phyloP scores from a whole-genome alignment of 768 basidiomycete species.

The Asterophora lycoperdoides region DNA sequence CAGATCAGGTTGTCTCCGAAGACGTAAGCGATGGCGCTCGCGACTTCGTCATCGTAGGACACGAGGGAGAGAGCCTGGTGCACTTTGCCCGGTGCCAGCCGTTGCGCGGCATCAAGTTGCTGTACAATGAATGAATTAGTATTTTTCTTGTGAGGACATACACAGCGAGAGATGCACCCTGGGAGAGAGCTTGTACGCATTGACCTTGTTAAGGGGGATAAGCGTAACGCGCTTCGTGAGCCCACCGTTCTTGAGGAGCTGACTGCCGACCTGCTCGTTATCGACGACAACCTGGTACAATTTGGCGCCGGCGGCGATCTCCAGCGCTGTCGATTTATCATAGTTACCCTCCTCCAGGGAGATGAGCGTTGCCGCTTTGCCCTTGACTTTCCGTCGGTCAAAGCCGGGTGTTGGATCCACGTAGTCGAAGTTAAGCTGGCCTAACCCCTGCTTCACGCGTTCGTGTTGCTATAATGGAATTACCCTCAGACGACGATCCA shows the following conservation, averaged over 20 bases:
- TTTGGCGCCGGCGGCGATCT: constrained; percentile 86
- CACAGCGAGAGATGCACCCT: constrained; percentile 34
- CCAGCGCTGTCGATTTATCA: constrained; percentile 83
- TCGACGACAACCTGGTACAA: constrained; percentile 94
- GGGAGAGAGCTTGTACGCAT: constrained; percentile 42
- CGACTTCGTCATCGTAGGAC: constrained; percentile 74
- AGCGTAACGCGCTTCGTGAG: constrained; percentile 89
- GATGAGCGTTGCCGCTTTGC: constrained; percentile 87
- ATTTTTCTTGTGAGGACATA: neutral
- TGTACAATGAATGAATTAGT: constrained; percentile 25
- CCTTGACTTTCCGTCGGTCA: constrained; percentile 83
- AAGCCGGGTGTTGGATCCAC: constrained; percentile 72
- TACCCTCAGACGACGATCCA: constrained; percentile 6
- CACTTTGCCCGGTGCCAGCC: constrained; percentile 75
- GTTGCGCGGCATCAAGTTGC: constrained; percentile 74
- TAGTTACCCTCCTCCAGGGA: constrained; percentile 65
- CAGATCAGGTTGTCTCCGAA: constrained; percentile 94
- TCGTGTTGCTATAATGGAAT: constrained; percentile 55
- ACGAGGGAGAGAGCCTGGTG: constrained; percentile 86
- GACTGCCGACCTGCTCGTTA: constrained; percentile 83
- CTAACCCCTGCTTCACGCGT: constrained; percentile 56
- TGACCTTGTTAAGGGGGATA: constrained; percentile 92
- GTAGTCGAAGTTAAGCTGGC: constrained; percentile 82
- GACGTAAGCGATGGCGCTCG: constrained; percentile 87
- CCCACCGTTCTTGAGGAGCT: constrained; percentile 66